Evolutionary conservation across 2,329 filamentous ascomycete genomes (phyloP), one percentile per base, ranked within the genome.

Genomic region (Curvularia sp.): DNA sequence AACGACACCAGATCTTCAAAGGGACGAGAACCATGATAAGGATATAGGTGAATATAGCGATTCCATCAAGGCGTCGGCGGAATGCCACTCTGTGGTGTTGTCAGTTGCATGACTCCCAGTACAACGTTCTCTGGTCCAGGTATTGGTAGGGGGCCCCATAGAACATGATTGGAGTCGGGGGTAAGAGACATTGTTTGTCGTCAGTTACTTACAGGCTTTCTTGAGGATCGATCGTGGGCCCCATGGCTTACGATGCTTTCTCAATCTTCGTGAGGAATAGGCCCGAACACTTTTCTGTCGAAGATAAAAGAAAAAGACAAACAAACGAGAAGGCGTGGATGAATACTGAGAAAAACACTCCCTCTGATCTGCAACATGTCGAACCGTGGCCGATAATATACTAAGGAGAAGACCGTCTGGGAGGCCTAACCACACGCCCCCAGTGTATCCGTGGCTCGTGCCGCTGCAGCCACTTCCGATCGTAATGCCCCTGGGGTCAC

Each of bases 1-100:
- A 65, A 13, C 67, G 53, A 38, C 68, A 70, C 54, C 57, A 71
- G 6, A 71, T 49, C 32, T 69, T 71, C 21, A 70, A 46, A 13
- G 68, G 68, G 7, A 71, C 68, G 5, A 71, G 42, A 5, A 67
- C 9, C 63, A 68, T 70, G 25, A 67, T 54, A 15, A 71, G 41
- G 18, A 59, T 48, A 28, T 70, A 71, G 9, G 68, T 71, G 9
- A 66, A 56, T 25, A 57, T 59, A 15, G 63, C 59, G 4, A 64
- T 61, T 46, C 68, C 68, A 65, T 67, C 66, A 6, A 67, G 61
- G 50, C 66, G 65, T 18, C 28, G 53, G 30, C 55, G 62, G 48
- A 61, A 68, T 4, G 61, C 53, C 18, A 49, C 53, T 21, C 55
- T 58, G 41, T 38, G 15, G 5, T 21, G 13, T 15, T 18, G 51